Percentiles rank a stretch among this genome's conserved stretches.
Conservation (phyloP, 306 rosid species). For the Spatholobus suberectus region DNA sequence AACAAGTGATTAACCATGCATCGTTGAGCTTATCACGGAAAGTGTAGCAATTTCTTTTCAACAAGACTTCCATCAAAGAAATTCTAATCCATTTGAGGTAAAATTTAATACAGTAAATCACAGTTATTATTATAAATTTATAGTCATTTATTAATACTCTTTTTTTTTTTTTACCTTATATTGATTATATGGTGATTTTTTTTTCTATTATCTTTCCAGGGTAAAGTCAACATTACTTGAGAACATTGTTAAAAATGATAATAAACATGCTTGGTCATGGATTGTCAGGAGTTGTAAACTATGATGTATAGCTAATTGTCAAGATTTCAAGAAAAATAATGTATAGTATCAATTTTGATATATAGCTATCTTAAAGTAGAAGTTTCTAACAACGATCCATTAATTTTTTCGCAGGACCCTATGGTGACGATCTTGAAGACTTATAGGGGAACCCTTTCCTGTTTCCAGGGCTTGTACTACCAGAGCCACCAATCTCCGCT, state of each 20-base stretch:
- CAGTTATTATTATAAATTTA: not conserved
- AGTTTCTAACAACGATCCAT: too few relatives aligned
- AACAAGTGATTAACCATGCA: not conserved
- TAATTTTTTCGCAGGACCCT: not conserved
- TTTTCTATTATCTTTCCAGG: not conserved
- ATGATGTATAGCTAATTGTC: too few relatives aligned
- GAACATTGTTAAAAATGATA: too few relatives aligned
- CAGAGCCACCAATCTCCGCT: not conserved
- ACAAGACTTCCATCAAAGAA: not conserved
- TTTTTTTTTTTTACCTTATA: too few relatives aligned
- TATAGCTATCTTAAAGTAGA: too few relatives aligned
- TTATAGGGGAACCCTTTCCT: not conserved
- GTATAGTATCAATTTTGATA: too few relatives aligned
- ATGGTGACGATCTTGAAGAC: not conserved
- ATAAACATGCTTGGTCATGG: too few relatives aligned
- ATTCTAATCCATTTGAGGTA: not conserved
- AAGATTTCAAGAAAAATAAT: too few relatives aligned
- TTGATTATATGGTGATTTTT: not conserved
- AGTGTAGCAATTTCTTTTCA: not conserved
- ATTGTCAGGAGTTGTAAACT: too few relatives aligned
- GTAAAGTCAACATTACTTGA: not conserved
- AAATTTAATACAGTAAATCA: not conserved
- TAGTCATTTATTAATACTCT: not conserved
- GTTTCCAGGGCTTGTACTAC: not conserved
- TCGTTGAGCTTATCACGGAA: not conserved